Conservation (phyloP, 2,329 filamentous ascomycete genomes). For the Exophiala bonariae region DNA sequence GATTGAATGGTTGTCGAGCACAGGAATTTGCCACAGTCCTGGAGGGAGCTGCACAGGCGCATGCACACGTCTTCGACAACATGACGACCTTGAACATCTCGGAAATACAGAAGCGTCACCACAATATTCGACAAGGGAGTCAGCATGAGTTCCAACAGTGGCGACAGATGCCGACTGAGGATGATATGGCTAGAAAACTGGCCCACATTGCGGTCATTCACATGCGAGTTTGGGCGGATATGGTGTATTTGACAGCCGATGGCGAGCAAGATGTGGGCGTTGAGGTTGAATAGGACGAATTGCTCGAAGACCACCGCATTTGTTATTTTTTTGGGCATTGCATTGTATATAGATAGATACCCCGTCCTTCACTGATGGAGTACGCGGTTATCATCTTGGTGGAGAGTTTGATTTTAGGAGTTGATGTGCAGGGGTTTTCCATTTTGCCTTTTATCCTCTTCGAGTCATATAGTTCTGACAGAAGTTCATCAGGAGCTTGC, state of each 20-base stretch:
- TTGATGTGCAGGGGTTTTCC: too few species aligned
- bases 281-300: too few species aligned
- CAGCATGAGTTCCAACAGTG: conserved; percentile 12
- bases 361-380: too few species aligned
- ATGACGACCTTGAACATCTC: conserved; percentile 46
- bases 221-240: conserved; percentile 82
- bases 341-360: too few species aligned
- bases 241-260: conserved; percentile 59
- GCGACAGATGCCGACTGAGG: conserved; percentile 35
- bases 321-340: too few species aligned
- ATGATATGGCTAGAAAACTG: conserved; percentile 68
- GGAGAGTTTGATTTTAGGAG: too few species aligned
- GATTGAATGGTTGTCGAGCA: background rate
- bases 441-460: too few species aligned
- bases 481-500: too few species aligned
- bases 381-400: too few species aligned
- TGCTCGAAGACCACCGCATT: too few species aligned
- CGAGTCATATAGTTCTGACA: too few species aligned
- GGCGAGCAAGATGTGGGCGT: too few species aligned
- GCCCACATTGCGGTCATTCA: conserved; percentile 83
- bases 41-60: conserved; percentile 31
- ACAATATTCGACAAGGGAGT: conserved; percentile 20
- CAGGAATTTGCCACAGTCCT: conserved; percentile 17
- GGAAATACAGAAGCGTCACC: conserved; percentile 39
- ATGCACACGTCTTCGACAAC: conserved; percentile 38